Evolutionary conservation across 2,329 filamentous ascomycete species (phyloP).

Genomic region (Ophiostoma sp.): DNA sequence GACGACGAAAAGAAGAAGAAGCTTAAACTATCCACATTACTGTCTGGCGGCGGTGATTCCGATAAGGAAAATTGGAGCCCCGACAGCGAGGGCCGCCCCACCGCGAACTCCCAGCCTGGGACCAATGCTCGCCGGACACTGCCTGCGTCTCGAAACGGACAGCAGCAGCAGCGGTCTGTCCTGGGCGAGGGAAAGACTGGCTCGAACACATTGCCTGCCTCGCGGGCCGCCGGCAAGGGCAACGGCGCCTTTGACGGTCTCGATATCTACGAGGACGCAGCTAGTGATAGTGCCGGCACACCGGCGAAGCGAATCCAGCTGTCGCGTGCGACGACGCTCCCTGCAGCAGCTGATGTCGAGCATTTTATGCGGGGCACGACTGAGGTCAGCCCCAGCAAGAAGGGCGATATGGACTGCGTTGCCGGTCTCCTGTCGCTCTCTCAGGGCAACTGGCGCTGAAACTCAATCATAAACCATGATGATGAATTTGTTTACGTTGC

Average conservation of each 20-base stretch:
- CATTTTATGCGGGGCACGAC: constrained; percentile 66
- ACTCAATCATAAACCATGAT: not conserved
- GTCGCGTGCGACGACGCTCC: constrained; percentile 22
- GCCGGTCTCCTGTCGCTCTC: constrained; percentile 83
- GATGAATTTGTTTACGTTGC: constrained; percentile 5
- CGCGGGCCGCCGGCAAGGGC: constrained; percentile 28
- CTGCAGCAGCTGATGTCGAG: constrained; percentile 58
- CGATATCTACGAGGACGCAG: constrained; percentile 50
- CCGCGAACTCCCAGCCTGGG: constrained; percentile 20
- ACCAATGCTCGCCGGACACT: constrained; percentile 35
- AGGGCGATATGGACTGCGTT: constrained; percentile 79
- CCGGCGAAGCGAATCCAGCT: constrained; percentile 16
- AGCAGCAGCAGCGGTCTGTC: constrained; percentile 33
- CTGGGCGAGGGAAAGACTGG: constrained; percentile 35
- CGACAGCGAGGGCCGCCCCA: constrained; percentile 42
- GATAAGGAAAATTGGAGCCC: constrained; percentile 91
- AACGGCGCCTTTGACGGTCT: constrained; percentile 33
- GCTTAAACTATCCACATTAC: constrained; percentile 39
- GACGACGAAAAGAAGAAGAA: constrained; percentile 36
- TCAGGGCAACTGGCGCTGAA: constrained; percentile 80
- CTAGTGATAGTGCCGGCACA: constrained; percentile 25
- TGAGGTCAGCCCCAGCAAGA: constrained; percentile 61
- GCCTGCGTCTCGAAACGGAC: constrained; percentile 34
- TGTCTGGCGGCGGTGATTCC: constrained; percentile 59
- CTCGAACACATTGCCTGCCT: constrained; percentile 39